phyloP scores from a whole-genome alignment of 164 flowering plant genomes.

The Liriodendron chinense region DNA sequence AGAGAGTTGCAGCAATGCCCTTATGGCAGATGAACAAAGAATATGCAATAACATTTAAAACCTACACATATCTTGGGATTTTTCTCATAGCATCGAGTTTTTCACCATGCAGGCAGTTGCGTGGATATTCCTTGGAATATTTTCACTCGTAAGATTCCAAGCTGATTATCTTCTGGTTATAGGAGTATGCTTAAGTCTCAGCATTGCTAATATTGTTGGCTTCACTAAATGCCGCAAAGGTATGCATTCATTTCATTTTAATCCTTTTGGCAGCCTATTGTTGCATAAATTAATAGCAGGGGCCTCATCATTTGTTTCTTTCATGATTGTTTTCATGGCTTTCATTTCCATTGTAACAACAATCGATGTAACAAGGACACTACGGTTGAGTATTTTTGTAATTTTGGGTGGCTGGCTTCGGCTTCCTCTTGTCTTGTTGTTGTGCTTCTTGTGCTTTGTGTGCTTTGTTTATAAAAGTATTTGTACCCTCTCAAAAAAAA shows the following conservation, averaged over 20 bases:
- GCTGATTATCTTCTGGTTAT: conserved; percentile 90
- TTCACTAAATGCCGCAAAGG: conserved; percentile 96
- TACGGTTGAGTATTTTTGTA: neutral
- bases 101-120: conserved; percentile 61
- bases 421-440: neutral
- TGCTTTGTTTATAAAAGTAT: too few relatives aligned
- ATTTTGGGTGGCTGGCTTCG: neutral
- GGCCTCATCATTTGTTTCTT: neutral
- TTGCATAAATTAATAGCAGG: neutral
- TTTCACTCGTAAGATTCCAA: conserved; percentile 89
- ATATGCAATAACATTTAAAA: too few relatives aligned
- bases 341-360: neutral
- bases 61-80: neutral
- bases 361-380: neutral
- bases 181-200: conserved; percentile 88
- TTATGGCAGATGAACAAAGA: too few relatives aligned
- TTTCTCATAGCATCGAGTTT: neutral
- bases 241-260: conserved; percentile 20
- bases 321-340: neutral
- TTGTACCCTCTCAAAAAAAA: too few relatives aligned
- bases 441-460: neutral
- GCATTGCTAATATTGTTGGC: conserved; percentile 91
- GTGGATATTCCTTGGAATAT: conserved; percentile 81
- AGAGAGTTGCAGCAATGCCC: neutral
- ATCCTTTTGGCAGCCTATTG: neutral